Conservation (phyloP, 495 filamentous ascomycete genomes). For the Tuber magnatum region DNA sequence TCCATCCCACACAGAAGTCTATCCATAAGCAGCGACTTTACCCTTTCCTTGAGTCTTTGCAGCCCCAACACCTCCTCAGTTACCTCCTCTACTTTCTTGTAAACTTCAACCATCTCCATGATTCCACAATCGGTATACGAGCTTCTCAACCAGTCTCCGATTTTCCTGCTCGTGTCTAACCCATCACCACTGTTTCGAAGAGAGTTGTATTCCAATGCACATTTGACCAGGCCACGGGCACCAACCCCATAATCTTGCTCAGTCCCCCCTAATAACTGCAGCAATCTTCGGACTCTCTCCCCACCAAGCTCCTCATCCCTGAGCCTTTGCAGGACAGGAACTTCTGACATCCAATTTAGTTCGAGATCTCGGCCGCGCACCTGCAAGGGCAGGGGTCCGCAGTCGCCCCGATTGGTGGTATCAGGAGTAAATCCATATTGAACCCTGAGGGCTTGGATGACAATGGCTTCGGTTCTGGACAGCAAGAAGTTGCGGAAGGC, state of each 20-base stretch:
- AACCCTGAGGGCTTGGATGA: constrained; percentile 18
- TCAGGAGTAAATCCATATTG: constrained; percentile 27
- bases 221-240: constrained; percentile 27
- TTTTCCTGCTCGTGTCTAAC: constrained; percentile 5
- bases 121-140: constrained; percentile 29
- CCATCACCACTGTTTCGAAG: background rate
- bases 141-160: constrained; percentile 20
- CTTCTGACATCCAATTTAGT: constrained; percentile 7
- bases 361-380: background rate
- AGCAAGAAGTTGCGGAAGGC: constrained; percentile 23
- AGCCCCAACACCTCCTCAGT: constrained; percentile 16
- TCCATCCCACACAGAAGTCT: constrained; percentile 22
- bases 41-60: background rate
- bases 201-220: constrained; percentile 13
- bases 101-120: constrained; percentile 25
- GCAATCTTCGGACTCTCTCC: constrained; percentile 15
- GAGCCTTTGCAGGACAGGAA: constrained; percentile 22
- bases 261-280: constrained; percentile 5
- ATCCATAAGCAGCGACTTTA: constrained; percentile 14
- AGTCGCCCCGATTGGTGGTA: background rate
- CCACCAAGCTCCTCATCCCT: constrained; percentile 24
- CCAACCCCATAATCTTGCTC: constrained; percentile 8
- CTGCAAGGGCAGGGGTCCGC: background rate
- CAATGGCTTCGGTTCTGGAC: constrained; percentile 16
- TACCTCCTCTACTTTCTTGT: constrained; percentile 12